Evolutionary conservation across 495 filamentous ascomycete genomes (phyloP).

Genomic region (Staphylotrichum longicolle): DNA sequence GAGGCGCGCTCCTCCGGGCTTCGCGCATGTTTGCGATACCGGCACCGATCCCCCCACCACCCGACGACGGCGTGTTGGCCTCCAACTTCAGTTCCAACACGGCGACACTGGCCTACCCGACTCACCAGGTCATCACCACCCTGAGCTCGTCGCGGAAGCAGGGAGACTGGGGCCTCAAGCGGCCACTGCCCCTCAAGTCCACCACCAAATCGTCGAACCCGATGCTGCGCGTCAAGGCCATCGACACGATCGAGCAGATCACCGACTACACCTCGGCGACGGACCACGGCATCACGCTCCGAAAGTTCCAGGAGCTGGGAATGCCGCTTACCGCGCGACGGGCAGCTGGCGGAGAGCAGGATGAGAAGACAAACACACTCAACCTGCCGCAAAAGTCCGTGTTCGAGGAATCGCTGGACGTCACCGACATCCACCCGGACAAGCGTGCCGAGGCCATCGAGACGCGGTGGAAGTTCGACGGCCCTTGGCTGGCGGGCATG

Average conservation of each 20-base stretch:
- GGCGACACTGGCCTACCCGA: conserved; percentile 75
- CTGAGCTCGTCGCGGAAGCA: conserved; percentile 65
- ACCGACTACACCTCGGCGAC: conserved; percentile 84
- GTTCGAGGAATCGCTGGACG: conserved; percentile 57
- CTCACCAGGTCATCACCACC: conserved; percentile 79
- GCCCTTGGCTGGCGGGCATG: conserved; percentile 81
- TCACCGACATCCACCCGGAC: conserved; percentile 42
- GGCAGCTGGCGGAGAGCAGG: conserved; percentile 27
- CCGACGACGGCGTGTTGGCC: conserved; percentile 27
- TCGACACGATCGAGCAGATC: conserved; percentile 88
- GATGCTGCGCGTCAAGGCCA: conserved; percentile 63
- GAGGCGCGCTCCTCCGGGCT: conserved; percentile 56
- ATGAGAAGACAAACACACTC: conserved; percentile 18
- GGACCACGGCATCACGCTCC: conserved; percentile 75
- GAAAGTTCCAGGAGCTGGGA: conserved; percentile 78
- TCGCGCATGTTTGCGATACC: conserved; percentile 61
- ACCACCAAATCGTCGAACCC: conserved; percentile 70
- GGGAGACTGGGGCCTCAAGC: conserved; percentile 95
- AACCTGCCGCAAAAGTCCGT: conserved; percentile 41
- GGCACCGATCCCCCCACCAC: conserved; percentile 46
- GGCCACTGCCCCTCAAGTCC: conserved; percentile 70
- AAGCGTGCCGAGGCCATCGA: conserved; percentile 32
- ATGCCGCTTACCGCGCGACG: conserved; percentile 52
- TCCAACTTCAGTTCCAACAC: conserved; percentile 55
- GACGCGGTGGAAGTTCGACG: conserved; percentile 68